These are phyloP conservation scores for Phytophthora megakarya DNA, from an alignment of 352 stramenopile genomes.

Conservation along the genomic window DNA sequence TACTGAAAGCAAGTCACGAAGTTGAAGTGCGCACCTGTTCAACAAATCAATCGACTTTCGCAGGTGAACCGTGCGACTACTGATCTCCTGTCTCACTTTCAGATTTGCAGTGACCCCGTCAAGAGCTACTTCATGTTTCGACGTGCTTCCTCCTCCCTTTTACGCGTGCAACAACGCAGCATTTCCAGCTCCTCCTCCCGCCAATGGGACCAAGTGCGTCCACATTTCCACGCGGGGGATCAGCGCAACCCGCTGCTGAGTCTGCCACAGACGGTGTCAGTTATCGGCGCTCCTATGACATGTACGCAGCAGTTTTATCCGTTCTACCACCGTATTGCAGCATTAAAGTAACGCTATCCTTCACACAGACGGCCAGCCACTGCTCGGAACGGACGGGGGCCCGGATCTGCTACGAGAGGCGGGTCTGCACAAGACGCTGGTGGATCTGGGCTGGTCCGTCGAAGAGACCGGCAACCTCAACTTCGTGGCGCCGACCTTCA, in stretches of 20 bases:
- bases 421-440: conserved; percentile 78
- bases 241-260: conserved; percentile 59
- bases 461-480: conserved; percentile 86
- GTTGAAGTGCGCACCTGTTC: conserved; percentile 26
- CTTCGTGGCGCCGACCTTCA: conserved; percentile 54
- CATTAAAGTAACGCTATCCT: background rate
- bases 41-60: conserved; percentile 30
- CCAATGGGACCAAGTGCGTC: conserved; percentile 66
- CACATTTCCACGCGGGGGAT: conserved; percentile 62
- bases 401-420: conserved; percentile 78
- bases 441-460: conserved; percentile 83
- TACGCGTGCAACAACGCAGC: conserved; percentile 36
- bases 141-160: conserved; percentile 18
- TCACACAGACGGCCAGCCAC: conserved; percentile 71
- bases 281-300: conserved; percentile 91
- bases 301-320: conserved; percentile 1
- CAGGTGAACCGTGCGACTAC: conserved; percentile 19
- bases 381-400: conserved; percentile 78
- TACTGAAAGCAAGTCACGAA: conserved; percentile 21
- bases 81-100: conserved; percentile 8
- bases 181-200: conserved; percentile 57
- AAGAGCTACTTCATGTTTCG: no score
- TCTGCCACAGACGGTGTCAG: conserved; percentile 68
- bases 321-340: background rate
- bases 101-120: conserved; percentile 6